A percentile compares a stretch with the other conserved stretches of the same genome.
These are phyloP conservation scores for Geotrichum macrosporum DNA, from an alignment of 1,139 yeast species.

Conservation along the genomic window DNA sequence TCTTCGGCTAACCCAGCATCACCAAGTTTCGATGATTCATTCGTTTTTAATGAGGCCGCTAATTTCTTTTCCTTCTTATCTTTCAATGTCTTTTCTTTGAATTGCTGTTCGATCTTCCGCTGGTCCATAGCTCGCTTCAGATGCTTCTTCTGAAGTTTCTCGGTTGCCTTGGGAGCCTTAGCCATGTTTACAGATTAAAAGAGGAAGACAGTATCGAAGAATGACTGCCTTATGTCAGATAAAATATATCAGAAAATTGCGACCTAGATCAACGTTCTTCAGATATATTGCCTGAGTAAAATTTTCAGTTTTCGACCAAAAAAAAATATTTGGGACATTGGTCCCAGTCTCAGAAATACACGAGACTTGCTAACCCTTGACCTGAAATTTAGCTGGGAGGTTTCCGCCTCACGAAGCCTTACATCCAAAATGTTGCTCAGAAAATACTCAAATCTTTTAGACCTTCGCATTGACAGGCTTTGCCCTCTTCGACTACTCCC, in stretches of 20 bases:
- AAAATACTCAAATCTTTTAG: no score
- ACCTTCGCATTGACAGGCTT: no score
- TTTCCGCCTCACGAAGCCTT: no score
- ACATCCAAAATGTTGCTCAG: no score
- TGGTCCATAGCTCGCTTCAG: conserved; percentile 81
- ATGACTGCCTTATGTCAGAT: not conserved
- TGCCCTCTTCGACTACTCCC: no score
- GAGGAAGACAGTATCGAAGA: not conserved
- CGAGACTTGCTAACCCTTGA: not conserved
- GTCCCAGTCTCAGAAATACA: conserved; percentile 18
- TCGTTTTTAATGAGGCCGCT: not conserved
- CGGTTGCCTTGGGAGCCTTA: conserved; percentile 66
- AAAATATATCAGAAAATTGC: not conserved
- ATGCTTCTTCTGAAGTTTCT: conserved; percentile 91
- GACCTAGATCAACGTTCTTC: not conserved
- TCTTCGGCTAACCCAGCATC: conserved; percentile 8
- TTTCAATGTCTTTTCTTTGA: conserved; percentile 49
- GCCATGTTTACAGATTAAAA: conserved; percentile 26
- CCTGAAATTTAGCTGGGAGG: conserved; percentile 1
- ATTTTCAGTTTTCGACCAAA: conserved; percentile 7
- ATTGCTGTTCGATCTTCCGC: conserved; percentile 74
- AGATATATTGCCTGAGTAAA: not conserved
- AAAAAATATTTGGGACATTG: conserved; percentile 3
- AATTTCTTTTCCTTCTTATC: conserved; percentile 9
- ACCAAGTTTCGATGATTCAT: conserved; percentile 4